Conservation (phyloP, 1,284 basidiomycete species). For the Moesziomyces aphidis region DNA sequence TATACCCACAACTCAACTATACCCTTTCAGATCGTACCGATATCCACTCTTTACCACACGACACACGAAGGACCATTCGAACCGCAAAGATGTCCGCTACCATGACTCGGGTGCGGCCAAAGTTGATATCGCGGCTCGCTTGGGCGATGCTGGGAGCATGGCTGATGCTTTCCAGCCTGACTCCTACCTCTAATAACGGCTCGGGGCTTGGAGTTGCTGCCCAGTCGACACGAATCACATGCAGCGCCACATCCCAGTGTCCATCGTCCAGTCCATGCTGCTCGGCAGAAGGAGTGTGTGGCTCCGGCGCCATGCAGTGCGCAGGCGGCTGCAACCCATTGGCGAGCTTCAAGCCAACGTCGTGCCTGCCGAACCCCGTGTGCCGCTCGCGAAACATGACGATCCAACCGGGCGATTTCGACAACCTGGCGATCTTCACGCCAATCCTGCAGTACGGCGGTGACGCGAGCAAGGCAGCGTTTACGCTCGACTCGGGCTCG, state of each 20-base stretch:
- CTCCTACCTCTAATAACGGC: neutral
- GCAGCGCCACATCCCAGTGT: constrained; percentile 39
- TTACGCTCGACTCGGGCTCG: constrained; percentile 60
- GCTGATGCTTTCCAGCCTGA: constrained; percentile 4
- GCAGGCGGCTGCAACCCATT: constrained; percentile 62
- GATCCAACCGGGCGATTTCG: constrained; percentile 48
- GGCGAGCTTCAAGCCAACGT: constrained; percentile 46
- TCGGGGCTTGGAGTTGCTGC: constrained; percentile 9
- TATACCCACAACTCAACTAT: too few relatives aligned
- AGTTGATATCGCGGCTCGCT: neutral
- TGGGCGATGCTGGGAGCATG: neutral
- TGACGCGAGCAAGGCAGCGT: constrained; percentile 38
- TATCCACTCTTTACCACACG: too few relatives aligned
- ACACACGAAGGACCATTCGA: neutral
- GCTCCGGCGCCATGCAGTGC: constrained; percentile 58
- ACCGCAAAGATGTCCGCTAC: neutral
- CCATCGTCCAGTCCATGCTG: constrained; percentile 55
- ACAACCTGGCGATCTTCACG: constrained; percentile 50
- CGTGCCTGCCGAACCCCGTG: constrained; percentile 59
- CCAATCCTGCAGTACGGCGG: constrained; percentile 61
- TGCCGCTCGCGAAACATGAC: constrained; percentile 48
- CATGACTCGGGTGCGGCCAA: neutral
- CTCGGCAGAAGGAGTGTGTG: constrained; percentile 53
- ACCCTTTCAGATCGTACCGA: too few relatives aligned
- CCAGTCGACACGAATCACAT: constrained; percentile 18